Base-by-base conservation (phyloP, 2,329 filamentous ascomycete genomes). In the Trichoderma sp. region DNA sequence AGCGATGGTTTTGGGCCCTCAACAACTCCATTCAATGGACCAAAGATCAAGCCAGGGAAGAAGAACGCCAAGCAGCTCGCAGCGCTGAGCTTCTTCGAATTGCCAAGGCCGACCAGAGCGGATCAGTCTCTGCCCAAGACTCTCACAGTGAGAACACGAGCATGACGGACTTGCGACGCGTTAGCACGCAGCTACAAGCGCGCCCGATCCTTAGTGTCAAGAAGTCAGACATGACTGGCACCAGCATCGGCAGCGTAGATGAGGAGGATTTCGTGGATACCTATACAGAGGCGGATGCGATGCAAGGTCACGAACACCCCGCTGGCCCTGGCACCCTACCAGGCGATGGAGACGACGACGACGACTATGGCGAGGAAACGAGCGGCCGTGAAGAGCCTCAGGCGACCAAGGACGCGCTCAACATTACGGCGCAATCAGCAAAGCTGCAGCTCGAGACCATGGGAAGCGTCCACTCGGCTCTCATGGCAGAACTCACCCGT, bases 11-110 rank as follows among this genome's bases (percentile, higher is more conserved):
- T 84, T 99, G 97, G 97, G 94, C 97, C 0, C 87, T 99, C 77
- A 99, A 99, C 86, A 99, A 99, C 83, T 96, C 97, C 6, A 99
- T 99, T 67, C 97, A 98, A 83, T 98, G 95, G 93, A 93, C 95
- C 77, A 99, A 99, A 84, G 97, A 99, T 81, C 97, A 98, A 85
- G 95, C 95, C 8, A 95, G 93, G 79, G 95, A 97, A 83, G 96
- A 98, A 80, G 93, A 96, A 81, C 92, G 89, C 78, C 92, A 95
- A 76, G 92, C 92, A 41, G 91, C 91, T 8, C 92, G 91, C 75
- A 93, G 93, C 80, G 93, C 92, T 6, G 94, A 97, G 83, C 88
- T 92, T 45, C 85, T 97, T 69, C 91, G 91, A 77, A 93, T 95
- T 81, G 95, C 94, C 72, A 95, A 95, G 83, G 92, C 92, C 18